Evolutionary conservation across 495 filamentous ascomycete genomes (phyloP), one percentile per base, ranked within the genome.

Genomic region (Acidiella bohemica): DNA sequence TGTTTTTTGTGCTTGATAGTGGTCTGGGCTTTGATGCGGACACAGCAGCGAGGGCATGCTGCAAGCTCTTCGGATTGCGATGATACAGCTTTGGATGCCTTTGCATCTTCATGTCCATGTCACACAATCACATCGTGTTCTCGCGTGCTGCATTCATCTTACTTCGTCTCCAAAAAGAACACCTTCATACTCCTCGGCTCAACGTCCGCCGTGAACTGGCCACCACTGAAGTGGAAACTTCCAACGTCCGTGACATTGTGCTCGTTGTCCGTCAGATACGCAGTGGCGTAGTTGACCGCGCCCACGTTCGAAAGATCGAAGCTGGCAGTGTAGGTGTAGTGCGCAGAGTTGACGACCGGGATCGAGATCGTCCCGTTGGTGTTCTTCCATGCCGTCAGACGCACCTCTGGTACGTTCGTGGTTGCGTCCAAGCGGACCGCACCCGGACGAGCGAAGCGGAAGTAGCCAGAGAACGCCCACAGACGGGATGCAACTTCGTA

Each of bases 391-490:
- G 47, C 47, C 1, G 41, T 45, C 8, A 50, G 41, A 22, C 46
- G 46, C 21, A 50, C 32, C 19, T 50, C 42, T 30, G 35, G 28
- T 17, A 46, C 47, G 25, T n/a, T 26, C 7, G 35, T 26, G 4
- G 35, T 21, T 11, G 47, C 47, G 6, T 40, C 47, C 16, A 50
- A 18, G 20, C 47, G 33, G 6, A 42, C 23, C 1, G 47, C 41
- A 12, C 47, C 47, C 5, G 47, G 47, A 14, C 47, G 41, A 5
- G 47, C 47, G 34, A 50, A 50, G 29, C 47, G 47, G 36, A 50
- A 50, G 42, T 50, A 50, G 21, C 47, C 36, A 4, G 47, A 30
- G 31, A 50, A 45, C 9, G 47, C 47, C 47, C 47, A 50, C 13
- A 50, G 42, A 12, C 47, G 41, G 23, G 47, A 31, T 10, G 47